These are phyloP conservation scores for Malus sieversii DNA, from an alignment of 306 rosid species.

Conservation along the genomic window DNA sequence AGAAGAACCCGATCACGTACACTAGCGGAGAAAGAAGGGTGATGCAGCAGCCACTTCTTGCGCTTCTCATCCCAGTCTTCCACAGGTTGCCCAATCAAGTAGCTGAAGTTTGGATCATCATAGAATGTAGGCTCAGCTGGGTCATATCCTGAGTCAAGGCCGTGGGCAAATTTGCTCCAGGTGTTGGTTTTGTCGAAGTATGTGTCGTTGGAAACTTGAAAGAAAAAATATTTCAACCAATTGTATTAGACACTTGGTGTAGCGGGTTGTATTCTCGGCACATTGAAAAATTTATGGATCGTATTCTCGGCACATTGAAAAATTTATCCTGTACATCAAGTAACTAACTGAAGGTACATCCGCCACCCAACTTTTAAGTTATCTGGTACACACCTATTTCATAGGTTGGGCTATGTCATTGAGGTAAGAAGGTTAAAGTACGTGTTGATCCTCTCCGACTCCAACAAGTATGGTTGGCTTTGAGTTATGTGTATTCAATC, in stretches of 20 bases:
- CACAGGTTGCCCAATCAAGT: constrained; percentile 42
- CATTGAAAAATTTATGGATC: too few species aligned
- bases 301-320: too few species aligned
- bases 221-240: too few species aligned
- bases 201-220: not conserved
- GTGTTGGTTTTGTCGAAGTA: not conserved
- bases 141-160: constrained; percentile 22
- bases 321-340: too few species aligned
- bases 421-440: not conserved
- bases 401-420: not conserved
- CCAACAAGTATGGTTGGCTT: too few species aligned
- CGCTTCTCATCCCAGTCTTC: constrained; percentile 61
- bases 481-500: not conserved
- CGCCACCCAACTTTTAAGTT: not conserved
- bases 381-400: not conserved
- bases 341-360: not conserved
- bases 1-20: constrained; percentile 19
- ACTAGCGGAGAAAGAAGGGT: constrained; percentile 44
- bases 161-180: not conserved
- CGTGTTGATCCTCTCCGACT: too few species aligned
- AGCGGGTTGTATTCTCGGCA: too few species aligned
- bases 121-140: constrained; percentile 50
- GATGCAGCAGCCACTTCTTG: constrained; percentile 42
- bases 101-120: constrained; percentile 50
- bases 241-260: too few species aligned